Evolutionary conservation across 352 stramenopile species (phyloP), one percentile per base, ranked within the genome.

Genomic region (Phytophthora sp.): DNA sequence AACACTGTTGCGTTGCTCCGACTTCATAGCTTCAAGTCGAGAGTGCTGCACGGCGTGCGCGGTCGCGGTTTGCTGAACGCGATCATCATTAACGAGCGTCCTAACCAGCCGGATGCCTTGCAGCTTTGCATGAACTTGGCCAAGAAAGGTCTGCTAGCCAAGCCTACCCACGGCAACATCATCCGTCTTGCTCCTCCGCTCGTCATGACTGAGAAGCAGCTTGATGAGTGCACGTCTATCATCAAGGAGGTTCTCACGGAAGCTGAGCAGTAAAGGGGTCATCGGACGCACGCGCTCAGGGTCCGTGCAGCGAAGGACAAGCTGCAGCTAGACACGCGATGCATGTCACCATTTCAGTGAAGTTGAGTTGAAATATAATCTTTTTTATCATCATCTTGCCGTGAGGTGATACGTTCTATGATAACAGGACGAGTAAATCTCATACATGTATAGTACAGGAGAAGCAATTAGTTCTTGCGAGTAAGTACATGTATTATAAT

Each of bases 81-180:
- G 15, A 98, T 99, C 62, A 93, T 99, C 29, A 98, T 99, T 76
- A 90, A 90, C 36, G 87, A 95, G 59, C 86, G 97, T 56, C 73
- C 93, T 39, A 90, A 91, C 58, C 90, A 94, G 58, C 73, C 80
- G 27, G 74, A 87, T 67, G 97, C 97, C 16, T 98, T 94, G 91
- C 85, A 99, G 50, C 83, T 99, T 18, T 99, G 98, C 74, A 70
- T 99, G 47, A 88, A 90, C 50, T 87, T 99, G 76, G 95, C 87
- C 66, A 82, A 99, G 62, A 91, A 97, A 69, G 97, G 98, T 1
- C 73, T 99, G 30, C 81, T 99, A 26, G 98, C 98, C 47, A 99
- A 99, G 82, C 98, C 97, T 15, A 99, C 98, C 41, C 98, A 99
- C 74, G 96, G 94, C 64, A 98, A 99, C 81, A 98, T 99, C 74